Evolutionary conservation across 2,329 filamentous ascomycete species (phyloP), one percentile per base, ranked within the genome.

Genomic region (Phialemonium atrogriseum): DNA sequence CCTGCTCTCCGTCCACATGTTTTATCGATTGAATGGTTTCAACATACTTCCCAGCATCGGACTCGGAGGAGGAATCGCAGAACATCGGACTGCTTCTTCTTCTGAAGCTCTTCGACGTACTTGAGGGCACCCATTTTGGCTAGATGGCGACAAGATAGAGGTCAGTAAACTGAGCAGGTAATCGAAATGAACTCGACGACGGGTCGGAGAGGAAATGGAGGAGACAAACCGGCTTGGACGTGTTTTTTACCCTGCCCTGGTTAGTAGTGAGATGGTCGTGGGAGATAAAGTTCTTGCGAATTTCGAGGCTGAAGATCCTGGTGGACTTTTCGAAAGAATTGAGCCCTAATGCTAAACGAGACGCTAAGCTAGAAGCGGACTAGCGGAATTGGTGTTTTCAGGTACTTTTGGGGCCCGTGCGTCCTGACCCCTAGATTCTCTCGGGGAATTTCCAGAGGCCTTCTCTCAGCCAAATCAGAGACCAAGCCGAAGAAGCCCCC

Each of bases 51-150:
- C 91, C 91, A 98, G 88, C 91, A 98, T 74, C 91, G 88, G 64
- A 94, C 87, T 68, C 87, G 89, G 70, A 95, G 86, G 73, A 98
- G 83, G 80, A 98, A 98, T 76, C 88, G 88, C 76, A 96, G 85
- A 64, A 98, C 84, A 80, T 98, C 91, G 68, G 86, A 94, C 83
- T 98, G 91, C 87, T 98, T 98, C 86, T 94, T 95, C 87, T 98
- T 96, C 71, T 95, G 87, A 76, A 98, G 84, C 80, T 98, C 91
- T 81, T 98, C 93, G 73, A 98, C 86, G 77, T 94, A 98, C 77
- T 98, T 98, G 70, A 95, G 86, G 77, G 89, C 89, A 84, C 91
- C 91, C 91, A 95, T 95, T 79, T 89, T 76, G 63, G 59, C 70
- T 74, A 50, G 13, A 30, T 11, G 17, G 18, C 20, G 28, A 30